Evolutionary conservation across 2,329 filamentous ascomycete genomes (phyloP).

Genomic region (Cercospora beticola): DNA sequence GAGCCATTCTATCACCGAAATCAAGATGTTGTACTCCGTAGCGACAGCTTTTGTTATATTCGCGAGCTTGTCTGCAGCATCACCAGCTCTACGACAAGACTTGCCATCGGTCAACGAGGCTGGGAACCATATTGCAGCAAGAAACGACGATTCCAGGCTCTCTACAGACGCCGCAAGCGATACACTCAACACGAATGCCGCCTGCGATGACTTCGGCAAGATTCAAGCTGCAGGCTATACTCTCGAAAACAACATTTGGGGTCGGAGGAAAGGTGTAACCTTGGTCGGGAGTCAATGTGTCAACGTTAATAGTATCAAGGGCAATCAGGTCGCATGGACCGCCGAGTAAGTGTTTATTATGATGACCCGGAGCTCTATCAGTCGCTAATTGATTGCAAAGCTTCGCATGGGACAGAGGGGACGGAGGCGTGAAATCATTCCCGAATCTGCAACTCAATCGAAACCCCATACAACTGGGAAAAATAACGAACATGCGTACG

Average conservation of each 20-base stretch:
- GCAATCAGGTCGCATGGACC: background rate
- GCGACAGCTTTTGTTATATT: background rate
- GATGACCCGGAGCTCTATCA: too few species aligned
- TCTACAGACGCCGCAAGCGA: background rate
- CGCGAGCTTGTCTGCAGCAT: background rate
- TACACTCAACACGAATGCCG: background rate
- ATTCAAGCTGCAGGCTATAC: background rate
- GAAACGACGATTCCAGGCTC: background rate
- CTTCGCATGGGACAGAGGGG: background rate
- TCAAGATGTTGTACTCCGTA: background rate
- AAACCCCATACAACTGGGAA: background rate
- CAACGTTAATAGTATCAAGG: background rate
- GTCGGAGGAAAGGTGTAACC: background rate
- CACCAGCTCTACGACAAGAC: background rate
- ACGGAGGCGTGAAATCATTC: background rate
- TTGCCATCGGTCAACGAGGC: background rate
- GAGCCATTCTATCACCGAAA: background rate
- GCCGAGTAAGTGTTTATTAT: background rate
- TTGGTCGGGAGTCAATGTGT: background rate
- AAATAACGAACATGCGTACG: background rate
- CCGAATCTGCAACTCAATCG: background rate
- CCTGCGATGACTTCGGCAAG: background rate
- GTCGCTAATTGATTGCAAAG: background rate
- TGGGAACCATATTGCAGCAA: background rate
- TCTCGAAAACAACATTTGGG: background rate